phyloP scores from a whole-genome alignment of 2,329 filamentous ascomycete genomes.

The Xylaria arbuscula region DNA sequence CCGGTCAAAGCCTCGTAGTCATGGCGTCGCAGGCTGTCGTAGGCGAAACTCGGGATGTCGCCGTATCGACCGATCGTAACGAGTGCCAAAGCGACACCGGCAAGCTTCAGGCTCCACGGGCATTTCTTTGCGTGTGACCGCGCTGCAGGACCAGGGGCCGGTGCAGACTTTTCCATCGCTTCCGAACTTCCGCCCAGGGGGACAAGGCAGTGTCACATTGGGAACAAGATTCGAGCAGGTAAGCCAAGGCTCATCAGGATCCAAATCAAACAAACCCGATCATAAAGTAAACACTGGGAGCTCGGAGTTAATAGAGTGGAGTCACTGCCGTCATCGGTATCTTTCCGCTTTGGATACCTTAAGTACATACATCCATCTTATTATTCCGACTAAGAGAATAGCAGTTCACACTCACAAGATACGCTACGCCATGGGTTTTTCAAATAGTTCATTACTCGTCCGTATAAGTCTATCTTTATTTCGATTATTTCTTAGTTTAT shows the following conservation, averaged over 20 bases:
- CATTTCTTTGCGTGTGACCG: slow-evolving; percentile 9
- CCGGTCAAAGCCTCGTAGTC: slow-evolving; percentile 39
- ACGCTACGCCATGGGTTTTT: neutral
- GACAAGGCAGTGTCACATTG: neutral
- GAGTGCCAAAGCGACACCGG: slow-evolving; percentile 21
- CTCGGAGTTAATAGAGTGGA: neutral
- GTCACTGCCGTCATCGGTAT: neutral
- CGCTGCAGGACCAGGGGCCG: neutral
- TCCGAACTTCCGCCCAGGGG: neutral
- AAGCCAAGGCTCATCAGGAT: neutral
- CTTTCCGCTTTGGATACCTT: slow-evolving; percentile 1
- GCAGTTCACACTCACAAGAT: neutral
- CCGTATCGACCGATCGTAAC: slow-evolving; percentile 27
- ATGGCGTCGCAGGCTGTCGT: slow-evolving; percentile 38
- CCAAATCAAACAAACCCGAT: neutral
- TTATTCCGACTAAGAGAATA: neutral
- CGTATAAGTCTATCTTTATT: too few species aligned
- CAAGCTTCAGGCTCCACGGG: slow-evolving; percentile 17
- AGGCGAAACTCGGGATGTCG: slow-evolving; percentile 38
- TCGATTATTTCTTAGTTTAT: too few species aligned
- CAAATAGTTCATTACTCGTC: too few species aligned
- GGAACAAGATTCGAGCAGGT: neutral
- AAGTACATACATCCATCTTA: too few species aligned
- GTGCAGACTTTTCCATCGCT: slow-evolving; percentile 26
- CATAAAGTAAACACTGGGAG: neutral